Conservation (phyloP, 1,139 yeast genomes). For the Saccharomycopsis crataegensis region DNA sequence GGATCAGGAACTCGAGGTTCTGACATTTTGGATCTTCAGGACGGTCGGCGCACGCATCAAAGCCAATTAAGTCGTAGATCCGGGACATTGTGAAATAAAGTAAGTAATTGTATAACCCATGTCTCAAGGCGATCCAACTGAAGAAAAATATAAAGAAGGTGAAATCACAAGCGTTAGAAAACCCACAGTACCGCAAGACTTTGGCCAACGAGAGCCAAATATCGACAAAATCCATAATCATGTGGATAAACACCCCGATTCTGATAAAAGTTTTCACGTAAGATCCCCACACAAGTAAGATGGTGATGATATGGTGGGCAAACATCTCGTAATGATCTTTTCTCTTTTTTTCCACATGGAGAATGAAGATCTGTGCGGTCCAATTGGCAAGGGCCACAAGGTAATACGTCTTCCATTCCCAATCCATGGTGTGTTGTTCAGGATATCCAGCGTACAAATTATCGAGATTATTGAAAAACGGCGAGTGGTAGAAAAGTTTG, state of each 20-base stretch:
- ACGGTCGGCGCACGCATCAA: constrained; percentile 31
- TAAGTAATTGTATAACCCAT: constrained; percentile 64
- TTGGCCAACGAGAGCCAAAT: constrained; percentile 67
- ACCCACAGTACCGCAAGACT: constrained; percentile 67
- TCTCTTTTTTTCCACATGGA: constrained; percentile 70
- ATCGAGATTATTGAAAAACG: constrained; percentile 53
- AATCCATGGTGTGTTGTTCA: constrained; percentile 58
- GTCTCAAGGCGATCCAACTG: constrained; percentile 68
- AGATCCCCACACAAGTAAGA: constrained; percentile 59
- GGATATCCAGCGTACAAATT: constrained; percentile 51
- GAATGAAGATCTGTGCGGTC: constrained; percentile 72
- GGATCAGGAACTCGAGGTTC: constrained; percentile 29
- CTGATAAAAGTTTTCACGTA: constrained; percentile 67
- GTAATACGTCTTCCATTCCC: constrained; percentile 60
- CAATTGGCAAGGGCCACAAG: constrained; percentile 66
- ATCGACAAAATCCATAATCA: constrained; percentile 82
- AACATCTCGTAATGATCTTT: constrained; percentile 86
- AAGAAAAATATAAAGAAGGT: constrained; percentile 62
- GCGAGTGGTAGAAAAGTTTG: constrained; percentile 47
- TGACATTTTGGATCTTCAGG: constrained; percentile 35
- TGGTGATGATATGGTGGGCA: constrained; percentile 79
- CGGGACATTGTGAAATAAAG: constrained; percentile 43
- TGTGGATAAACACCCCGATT: constrained; percentile 71
- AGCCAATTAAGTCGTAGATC: constrained; percentile 33
- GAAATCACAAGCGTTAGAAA: constrained; percentile 50